Evolutionary conservation across 1,139 yeast genomes (phyloP).

Genomic region (Debaryomyces fabryi): DNA sequence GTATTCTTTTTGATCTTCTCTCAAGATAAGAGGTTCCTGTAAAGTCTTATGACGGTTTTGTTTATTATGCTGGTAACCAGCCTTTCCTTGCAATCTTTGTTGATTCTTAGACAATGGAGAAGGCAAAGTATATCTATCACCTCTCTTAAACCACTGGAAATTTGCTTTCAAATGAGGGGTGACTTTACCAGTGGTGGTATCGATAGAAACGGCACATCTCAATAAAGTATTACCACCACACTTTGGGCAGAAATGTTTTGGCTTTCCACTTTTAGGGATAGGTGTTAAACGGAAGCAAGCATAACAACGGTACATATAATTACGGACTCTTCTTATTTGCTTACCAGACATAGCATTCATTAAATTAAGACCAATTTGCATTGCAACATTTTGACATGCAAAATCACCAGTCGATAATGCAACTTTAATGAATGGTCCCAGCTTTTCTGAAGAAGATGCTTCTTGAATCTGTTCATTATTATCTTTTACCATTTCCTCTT

Average conservation of each 20-base stretch:
- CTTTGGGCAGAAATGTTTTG: constrained; percentile 89
- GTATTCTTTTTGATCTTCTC: constrained; percentile 96
- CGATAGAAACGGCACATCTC: constrained; percentile 88
- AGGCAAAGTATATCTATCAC: constrained; percentile 74
- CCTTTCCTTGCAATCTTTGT: constrained; percentile 64
- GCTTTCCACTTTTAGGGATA: constrained; percentile 71
- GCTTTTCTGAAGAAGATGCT: constrained; percentile 22
- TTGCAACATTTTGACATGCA: constrained; percentile 93
- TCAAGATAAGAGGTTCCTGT: constrained; percentile 59
- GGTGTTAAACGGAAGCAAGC: constrained; percentile 89
- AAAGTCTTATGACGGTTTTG: constrained; percentile 57
- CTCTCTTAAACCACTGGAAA: constrained; percentile 93
- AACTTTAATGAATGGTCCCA: constrained; percentile 51
- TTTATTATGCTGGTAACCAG: constrained; percentile 70
- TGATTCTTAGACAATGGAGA: constrained; percentile 73
- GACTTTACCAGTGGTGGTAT: constrained; percentile 74
- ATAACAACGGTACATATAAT: constrained; percentile 94
- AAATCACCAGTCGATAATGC: constrained; percentile 96
- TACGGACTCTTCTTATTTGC: constrained; percentile 82
- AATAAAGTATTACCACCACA: constrained; percentile 93
- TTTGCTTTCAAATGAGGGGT: constrained; percentile 90
- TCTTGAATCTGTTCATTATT: constrained; percentile 49
- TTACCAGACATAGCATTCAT: constrained; percentile 86
- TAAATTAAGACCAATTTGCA: constrained; percentile 85
- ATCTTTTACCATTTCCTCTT: constrained; percentile 69